Evolutionary conservation across 2,329 filamentous ascomycete genomes (phyloP).

Genomic region (Spiromastix sp.): DNA sequence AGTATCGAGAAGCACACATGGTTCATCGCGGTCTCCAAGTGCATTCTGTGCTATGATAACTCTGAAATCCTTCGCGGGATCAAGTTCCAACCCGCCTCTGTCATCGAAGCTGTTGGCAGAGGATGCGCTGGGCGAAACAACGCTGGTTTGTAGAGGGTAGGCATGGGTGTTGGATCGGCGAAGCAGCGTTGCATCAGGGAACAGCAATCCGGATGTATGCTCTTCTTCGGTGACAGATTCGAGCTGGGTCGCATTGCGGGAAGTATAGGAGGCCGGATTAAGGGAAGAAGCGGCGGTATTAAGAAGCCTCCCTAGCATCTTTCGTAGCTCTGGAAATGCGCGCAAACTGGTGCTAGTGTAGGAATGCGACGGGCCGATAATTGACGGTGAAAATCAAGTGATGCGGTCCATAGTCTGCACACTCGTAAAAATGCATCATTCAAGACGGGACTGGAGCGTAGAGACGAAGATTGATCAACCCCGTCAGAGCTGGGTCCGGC

Average conservation of each 20-base stretch:
- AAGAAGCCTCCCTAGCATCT: constrained; percentile 34
- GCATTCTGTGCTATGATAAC: constrained; percentile 40
- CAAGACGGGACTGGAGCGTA: too few relatives aligned
- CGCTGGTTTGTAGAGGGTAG: constrained; percentile 31
- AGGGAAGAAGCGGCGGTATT: constrained; percentile 34
- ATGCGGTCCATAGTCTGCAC: constrained; percentile 7
- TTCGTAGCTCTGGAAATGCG: constrained; percentile 1
- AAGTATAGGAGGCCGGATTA: constrained; percentile 29
- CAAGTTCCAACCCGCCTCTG: constrained; percentile 35
- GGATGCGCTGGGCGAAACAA: constrained; percentile 33
- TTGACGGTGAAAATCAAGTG: too few relatives aligned
- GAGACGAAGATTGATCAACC: too few relatives aligned
- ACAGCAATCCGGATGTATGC: constrained; percentile 38
- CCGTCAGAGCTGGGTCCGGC: too few relatives aligned
- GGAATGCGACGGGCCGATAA: too few relatives aligned
- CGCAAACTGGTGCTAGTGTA: too few relatives aligned
- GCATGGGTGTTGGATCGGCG: constrained; percentile 30
- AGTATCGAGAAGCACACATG: constrained; percentile 37
- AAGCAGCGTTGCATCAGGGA: constrained; percentile 35
- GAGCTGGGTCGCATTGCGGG: constrained; percentile 27
- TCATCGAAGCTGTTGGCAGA: constrained; percentile 37
- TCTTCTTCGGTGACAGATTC: constrained; percentile 41
- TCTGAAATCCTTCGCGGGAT: constrained; percentile 34
- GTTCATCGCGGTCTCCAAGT: constrained; percentile 35
- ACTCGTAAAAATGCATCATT: constrained; percentile 4